phyloP scores from a whole-genome alignment of 345 rosid species.

The Zanthoxylum bungeanum region DNA sequence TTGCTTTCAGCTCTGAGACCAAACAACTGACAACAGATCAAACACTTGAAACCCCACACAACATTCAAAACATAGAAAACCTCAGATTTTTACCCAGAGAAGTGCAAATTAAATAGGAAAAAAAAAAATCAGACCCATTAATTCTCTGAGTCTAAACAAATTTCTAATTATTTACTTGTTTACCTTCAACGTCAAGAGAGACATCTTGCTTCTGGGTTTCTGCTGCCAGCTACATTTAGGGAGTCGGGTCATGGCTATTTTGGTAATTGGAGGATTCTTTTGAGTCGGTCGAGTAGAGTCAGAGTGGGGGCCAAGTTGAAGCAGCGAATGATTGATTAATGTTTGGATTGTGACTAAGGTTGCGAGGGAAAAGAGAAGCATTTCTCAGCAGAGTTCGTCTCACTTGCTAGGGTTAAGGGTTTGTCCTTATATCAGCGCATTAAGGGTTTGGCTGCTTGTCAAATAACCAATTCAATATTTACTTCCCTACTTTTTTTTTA shows the following conservation, averaged over 20 bases:
- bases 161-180: conserved; percentile 26
- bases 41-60: background rate
- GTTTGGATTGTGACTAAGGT: conserved; percentile 10
- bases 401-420: conserved; percentile 16
- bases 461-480: background rate
- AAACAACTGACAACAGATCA: conserved; percentile 12
- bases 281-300: conserved; percentile 45
- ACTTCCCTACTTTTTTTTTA: too few relatives aligned
- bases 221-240: conserved; percentile 13
- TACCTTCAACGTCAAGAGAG: conserved; percentile 31
- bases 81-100: background rate
- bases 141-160: background rate
- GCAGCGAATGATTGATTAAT: conserved; percentile 7
- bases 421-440: background rate
- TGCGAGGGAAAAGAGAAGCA: conserved; percentile 23
- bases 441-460: background rate
- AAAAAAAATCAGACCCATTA: background rate
- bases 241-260: conserved; percentile 2
- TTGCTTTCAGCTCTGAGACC: conserved; percentile 58
- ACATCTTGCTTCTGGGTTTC: too few relatives aligned
- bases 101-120: background rate
- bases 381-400: conserved; percentile 32
- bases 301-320: conserved; percentile 18
- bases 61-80: background rate
- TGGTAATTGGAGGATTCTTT: conserved; percentile 28